Evolutionary conservation across 2,329 filamentous ascomycete genomes (phyloP), one percentile per base, ranked within the genome.

Genomic region (Claviceps humidiphila): DNA sequence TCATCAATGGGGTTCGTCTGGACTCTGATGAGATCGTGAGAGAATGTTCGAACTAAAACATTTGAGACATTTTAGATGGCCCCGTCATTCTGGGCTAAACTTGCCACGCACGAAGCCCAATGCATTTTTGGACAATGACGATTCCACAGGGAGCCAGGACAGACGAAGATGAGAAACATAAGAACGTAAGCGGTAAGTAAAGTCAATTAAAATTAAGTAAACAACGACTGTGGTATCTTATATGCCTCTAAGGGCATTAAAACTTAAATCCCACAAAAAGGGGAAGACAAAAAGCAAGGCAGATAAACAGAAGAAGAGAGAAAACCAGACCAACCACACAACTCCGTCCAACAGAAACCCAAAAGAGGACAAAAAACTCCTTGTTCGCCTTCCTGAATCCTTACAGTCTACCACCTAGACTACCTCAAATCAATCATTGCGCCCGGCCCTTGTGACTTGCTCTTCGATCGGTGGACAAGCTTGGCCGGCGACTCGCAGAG

Each of bases 401-500:
- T 5, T 3, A 13, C 24, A 17, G 16, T n/a, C 50, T 14, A 4
- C 30, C 30, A 34, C 1, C 30, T 34, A 11, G 30, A 34, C 30
- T 4, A 34, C 30, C 30, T 34, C 9, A 30, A 30, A 30, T 11
- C 9, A 34, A 34, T 34, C 30, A 11, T 11, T 34, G 30, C 30
- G 30, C 30, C 30, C 30, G 30, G 9, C 46, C 51, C 54, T 30
- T 55, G 56, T 44, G 13, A 44, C 34, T 52, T 58, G 7, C 50
- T 6, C 5, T 53, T 16, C 11, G 46, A 34, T 34, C 3, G 40
- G 58, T 56, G 46, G 54, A 58, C 42, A 56, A 53, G 43, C 63
- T 65, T 11, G 58, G 58, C 37, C 66, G 61, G 9, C 68, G 63
- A 45, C 63, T 69, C 0, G 65, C 67, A 0, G 66, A 64, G 0